These are phyloP conservation scores for Epichloe sp. DNA, from an alignment of 2,329 filamentous ascomycete genomes.

Conservation along the genomic window DNA sequence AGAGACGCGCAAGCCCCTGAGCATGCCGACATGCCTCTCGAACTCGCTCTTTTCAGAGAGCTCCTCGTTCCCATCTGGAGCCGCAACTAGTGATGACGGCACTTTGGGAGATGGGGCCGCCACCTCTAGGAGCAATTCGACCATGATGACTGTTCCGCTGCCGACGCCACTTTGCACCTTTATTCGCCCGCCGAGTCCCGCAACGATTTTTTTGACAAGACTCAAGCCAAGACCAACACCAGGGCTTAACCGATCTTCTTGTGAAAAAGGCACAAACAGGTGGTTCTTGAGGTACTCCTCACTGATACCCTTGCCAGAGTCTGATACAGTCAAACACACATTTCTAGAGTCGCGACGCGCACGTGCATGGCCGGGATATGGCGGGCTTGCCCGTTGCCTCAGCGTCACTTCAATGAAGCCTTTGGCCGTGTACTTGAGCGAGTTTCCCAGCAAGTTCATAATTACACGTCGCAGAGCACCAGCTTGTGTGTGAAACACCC, in stretches of 20 bases:
- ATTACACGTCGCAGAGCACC: constrained; percentile 40
- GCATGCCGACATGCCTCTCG: constrained; percentile 13
- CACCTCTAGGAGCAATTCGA: constrained; percentile 17
- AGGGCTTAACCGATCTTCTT: constrained; percentile 46
- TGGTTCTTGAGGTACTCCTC: constrained; percentile 46
- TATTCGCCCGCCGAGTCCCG: constrained; percentile 44
- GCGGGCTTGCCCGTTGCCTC: constrained; percentile 10
- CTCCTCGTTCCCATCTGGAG: background rate
- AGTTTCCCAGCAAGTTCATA: constrained; percentile 51
- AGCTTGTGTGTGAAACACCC: constrained; percentile 42
- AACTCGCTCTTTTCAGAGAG: constrained; percentile 8
- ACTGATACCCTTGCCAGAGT: constrained; percentile 54
- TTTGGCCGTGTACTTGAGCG: constrained; percentile 43
- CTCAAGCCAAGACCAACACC: constrained; percentile 54
- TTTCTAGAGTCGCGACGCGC: constrained; percentile 4
- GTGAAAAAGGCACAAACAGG: constrained; percentile 50
- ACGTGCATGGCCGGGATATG: background rate
- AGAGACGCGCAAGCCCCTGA: constrained; percentile 19
- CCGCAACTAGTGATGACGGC: background rate
- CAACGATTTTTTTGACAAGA: constrained; percentile 47
- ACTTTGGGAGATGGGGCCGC: background rate
- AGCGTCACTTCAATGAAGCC: constrained; percentile 18
- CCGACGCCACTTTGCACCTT: constrained; percentile 35
- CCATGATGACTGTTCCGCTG: constrained; percentile 23
- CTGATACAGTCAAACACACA: constrained; percentile 35